Base-by-base conservation (phyloP, 768 basidiomycete genomes). In the Suillus lakei region DNA sequence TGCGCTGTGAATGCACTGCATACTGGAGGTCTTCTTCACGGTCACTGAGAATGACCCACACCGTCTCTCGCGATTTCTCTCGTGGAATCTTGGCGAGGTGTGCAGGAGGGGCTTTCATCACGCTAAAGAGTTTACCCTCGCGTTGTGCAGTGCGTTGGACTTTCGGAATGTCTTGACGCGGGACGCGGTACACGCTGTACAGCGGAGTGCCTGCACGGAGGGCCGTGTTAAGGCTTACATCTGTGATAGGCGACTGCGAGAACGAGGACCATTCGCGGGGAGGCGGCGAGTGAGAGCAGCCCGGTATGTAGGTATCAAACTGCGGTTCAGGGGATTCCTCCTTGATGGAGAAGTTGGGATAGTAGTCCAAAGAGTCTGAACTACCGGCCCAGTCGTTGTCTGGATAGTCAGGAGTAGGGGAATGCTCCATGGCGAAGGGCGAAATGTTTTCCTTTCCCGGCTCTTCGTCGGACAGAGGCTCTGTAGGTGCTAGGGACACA, bases 131-230 rank as follows among this genome's bases (percentile, higher is more conserved):
- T 38, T 77, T 78, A 41, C 76, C 76, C 30, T 76, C 76, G 2
- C 67, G 74, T 44, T 67, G 71, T n/a, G 76, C 76, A 5, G 68
- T 74, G 54, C 59, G 74, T 54, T 60, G 68, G 21, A 77, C 58
- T 38, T 63, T 62, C 18, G 74, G 68, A 16, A 77, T 65, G 32
- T 77, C 77, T 60, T 69, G 66, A 13, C 68, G 60, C 23, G 77
- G 76, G 4, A 75, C 77, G 15, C 77, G 68, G 51, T 78, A 77
- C 13, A 78, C 72, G 34, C 75, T 76, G 66, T 77, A 78, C 15
- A 78, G 58, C 36, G 76, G 76, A 6, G 77, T 78, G 43, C 77
- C 77, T 15, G 65, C 70, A 38, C 69, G 72, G 26, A 77, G 67
- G 10, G 66, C 74, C 36, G 72, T 69, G 36, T 70, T 64, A 16